Evolutionary conservation across 768 basidiomycete genomes (phyloP), one percentile per base, ranked within the genome.

Genomic region (Xerocomellus intermedius): DNA sequence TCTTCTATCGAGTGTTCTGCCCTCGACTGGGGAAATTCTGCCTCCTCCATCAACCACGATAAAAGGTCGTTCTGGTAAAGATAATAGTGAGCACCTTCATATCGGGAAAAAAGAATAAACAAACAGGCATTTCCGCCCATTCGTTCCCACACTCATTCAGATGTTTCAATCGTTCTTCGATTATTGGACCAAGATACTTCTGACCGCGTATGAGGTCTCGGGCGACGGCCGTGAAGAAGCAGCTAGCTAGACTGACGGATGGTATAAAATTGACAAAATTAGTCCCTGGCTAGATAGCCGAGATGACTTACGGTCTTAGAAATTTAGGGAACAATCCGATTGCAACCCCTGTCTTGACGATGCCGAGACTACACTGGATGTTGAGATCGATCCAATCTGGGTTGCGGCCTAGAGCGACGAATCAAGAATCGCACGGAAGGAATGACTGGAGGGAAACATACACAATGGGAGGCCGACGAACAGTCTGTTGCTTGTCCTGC

Each of bases 401-500:
- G 28, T 50, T 13, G 8, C 37, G 17, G 17, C n/a, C 37, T 38
- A n/a, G 17, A 38, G 8, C 33, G 30, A 52, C 2, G 12, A 1
- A 50, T 8, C 17, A n/a, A 35, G 12, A 42, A 22, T 9, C 21
- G 2, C 4, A n/a, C 6, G 42, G 21, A 39, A 7, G 32, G 30
- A 3, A 38, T 32, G 37, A 17, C 9, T 21, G 2, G 16, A 5
- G 30, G 14, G n/a, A 12, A 35, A 69, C 75, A 33, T 43, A 79
- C 80, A 82, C 1, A 78, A 44, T 3, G 79, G 78, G 21, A 74
- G 64, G 0, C 80, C 81, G 8, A 82, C 74, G 54, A 83, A 79
- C 4, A 75, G 52, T 39, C 38, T 39, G 38, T 39, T 39, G 9
- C n/a, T 39, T 2, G 71, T 65, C 28, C 77, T 71, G 26, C 72